A percentile compares a stretch with the other conserved stretches of the same genome.
Evolutionary conservation across 176 grass and related monocot species (phyloP).

Genomic region (Phoenix dactylifera): DNA sequence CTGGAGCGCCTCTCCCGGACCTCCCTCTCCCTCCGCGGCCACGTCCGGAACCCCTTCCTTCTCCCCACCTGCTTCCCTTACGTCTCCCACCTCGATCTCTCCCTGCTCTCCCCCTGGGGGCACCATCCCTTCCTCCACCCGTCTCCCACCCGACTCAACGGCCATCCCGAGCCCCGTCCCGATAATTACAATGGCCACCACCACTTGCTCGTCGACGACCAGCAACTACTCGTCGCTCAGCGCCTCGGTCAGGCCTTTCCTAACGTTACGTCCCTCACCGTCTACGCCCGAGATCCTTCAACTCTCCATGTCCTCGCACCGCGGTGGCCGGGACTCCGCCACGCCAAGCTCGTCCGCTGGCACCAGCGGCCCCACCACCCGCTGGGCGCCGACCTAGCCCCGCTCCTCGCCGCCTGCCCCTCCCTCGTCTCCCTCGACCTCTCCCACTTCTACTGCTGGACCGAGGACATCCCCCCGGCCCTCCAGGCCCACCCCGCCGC

Average conservation of each 20-base stretch:
- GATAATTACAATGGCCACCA: background rate
- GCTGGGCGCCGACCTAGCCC: slow-evolving; percentile 61
- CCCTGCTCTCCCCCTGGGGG: slow-evolving; percentile 81
- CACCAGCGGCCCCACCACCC: slow-evolving; percentile 62
- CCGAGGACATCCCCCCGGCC: slow-evolving; percentile 62
- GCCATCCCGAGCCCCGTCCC: background rate
- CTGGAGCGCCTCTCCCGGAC: slow-evolving; percentile 62
- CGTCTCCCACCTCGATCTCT: slow-evolving; percentile 67
- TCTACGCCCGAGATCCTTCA: slow-evolving; percentile 87
- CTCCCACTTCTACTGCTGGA: slow-evolving; percentile 98
- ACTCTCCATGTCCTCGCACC: slow-evolving; percentile 39
- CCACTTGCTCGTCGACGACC: slow-evolving; percentile 9
- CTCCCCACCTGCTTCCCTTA: slow-evolving; percentile 45
- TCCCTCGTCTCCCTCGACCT: slow-evolving; percentile 53
- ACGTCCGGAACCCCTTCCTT: slow-evolving; percentile 37
- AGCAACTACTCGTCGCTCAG: slow-evolving; percentile 17
- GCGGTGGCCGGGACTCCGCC: slow-evolving; percentile 45
- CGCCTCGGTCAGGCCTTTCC: slow-evolving; percentile 56
- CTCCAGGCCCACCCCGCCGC: slow-evolving; percentile 32
- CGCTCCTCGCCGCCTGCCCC: slow-evolving; percentile 40
- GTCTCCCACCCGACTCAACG: background rate
- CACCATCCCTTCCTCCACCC: slow-evolving; percentile 36
- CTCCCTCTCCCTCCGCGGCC: slow-evolving; percentile 59
- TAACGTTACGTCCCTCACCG: slow-evolving; percentile 34
- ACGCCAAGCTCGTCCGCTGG: slow-evolving; percentile 80